Evolutionary conservation across 805 yeast species (phyloP), one percentile per base, ranked within the genome.

Genomic region (Nakazawaea molendinolei): DNA sequence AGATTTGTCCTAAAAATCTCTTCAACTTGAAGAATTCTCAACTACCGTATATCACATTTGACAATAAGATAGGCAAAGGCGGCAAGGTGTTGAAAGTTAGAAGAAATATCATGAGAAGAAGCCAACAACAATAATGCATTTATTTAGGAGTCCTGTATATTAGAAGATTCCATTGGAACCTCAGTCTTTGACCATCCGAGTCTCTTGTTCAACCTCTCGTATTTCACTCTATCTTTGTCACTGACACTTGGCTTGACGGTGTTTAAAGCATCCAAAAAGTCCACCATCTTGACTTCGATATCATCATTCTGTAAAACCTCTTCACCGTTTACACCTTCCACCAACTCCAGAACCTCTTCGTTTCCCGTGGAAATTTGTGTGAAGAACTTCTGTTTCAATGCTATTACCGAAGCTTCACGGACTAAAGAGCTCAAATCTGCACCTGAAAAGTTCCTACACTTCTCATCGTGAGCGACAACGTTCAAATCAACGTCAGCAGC

Each of bases 341-440:
- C 56, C 37, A 58, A 61, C 33, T 57, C 56, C 28, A 65, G 65
- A n/a, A 64, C 53, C 38, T 64, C 50, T 34, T 70, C 74, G 31
- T 76, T 74, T 57, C 70, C 58, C 40, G 63, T 48, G 42, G 65
- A 62, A 29, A 71, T 74, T 5, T 57, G 56, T 8, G 60, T 58
- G 56, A 82, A 83, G 45, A 83, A 79, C 48, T 71, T 78, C 55
- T 78, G 76, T 55, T 86, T 83, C 55, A 89, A 67, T 1, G 97
- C 94, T 34, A 74, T 61, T 5, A 87, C 92, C 46, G 95, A 87
- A n/a, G 97, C 95, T 53, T 92, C 97, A 50, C 96, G 71, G 2
- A 85, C 90, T 39, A 92, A 61, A 3, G 96, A 86, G 1, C 95
- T 86, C 39, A 92, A 67, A 66, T 92, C 98, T 0, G 98, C 98